phyloP scores from a whole-genome alignment of 345 rosid species.

The Capsella bursapastoris region DNA sequence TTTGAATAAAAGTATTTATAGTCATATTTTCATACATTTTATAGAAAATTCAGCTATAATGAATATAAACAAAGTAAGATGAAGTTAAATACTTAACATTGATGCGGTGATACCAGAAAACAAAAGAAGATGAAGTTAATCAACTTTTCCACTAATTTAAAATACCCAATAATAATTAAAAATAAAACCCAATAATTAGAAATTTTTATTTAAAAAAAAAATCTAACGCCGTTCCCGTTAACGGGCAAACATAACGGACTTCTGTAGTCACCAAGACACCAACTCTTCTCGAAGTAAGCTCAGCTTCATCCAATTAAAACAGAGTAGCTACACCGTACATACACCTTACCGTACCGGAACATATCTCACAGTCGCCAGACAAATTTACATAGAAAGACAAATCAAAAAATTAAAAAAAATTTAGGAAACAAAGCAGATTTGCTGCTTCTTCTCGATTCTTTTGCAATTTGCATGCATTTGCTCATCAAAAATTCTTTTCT shows the following conservation, averaged over 20 bases:
- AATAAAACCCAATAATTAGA: not conserved
- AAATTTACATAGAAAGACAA: slow-evolving; percentile 19
- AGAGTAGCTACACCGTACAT: slow-evolving; percentile 48
- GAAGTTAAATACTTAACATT: too few species aligned
- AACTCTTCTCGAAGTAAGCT: slow-evolving; percentile 55
- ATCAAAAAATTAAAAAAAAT: not conserved
- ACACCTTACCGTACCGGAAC: slow-evolving; percentile 58
- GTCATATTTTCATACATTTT: not conserved
- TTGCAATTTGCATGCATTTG: slow-evolving; percentile 33
- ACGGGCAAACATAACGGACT: slow-evolving; percentile 26
- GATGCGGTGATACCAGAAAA: too few species aligned
- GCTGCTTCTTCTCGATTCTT: slow-evolving; percentile 25
- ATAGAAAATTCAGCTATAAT: not conserved
- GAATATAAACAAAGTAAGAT: not conserved
- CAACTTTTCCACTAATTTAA: not conserved
- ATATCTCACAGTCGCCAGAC: slow-evolving; percentile 50
- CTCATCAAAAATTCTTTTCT: slow-evolving; percentile 2
- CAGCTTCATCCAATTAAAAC: slow-evolving; percentile 62
- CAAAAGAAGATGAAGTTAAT: not conserved
- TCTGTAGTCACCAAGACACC: slow-evolving; percentile 44
- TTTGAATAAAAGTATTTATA: too few species aligned
- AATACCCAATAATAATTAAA: not conserved
- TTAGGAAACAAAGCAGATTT: slow-evolving; percentile 35
- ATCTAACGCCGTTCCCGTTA: slow-evolving; percentile 41
- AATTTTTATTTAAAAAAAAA: too few species aligned